These are phyloP conservation scores for Angophora floribunda DNA, from an alignment of 345 rosid species.

Conservation along the genomic window DNA sequence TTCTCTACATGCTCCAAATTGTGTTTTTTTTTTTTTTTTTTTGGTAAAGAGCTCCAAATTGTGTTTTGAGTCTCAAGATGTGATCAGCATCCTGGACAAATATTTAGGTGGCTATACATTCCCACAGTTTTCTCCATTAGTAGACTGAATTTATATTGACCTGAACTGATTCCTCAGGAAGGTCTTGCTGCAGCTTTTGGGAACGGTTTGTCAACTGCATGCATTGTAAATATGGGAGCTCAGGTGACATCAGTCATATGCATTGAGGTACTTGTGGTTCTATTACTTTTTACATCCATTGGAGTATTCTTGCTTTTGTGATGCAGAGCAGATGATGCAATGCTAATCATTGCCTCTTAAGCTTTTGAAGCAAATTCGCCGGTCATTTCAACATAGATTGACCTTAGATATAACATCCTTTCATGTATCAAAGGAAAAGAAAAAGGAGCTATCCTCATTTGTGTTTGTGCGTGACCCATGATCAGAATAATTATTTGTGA, in stretches of 20 bases:
- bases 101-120: neutral
- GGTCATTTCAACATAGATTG: neutral
- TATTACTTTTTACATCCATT: neutral
- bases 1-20: neutral
- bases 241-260: slow-evolving; percentile 82
- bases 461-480: neutral
- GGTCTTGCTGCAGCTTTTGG: slow-evolving; percentile 93
- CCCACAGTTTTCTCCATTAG: neutral
- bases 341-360: neutral
- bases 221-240: slow-evolving; percentile 88
- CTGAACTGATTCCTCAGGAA: slow-evolving; percentile 35
- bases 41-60: neutral
- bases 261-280: slow-evolving; percentile 52
- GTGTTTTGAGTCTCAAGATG: neutral
- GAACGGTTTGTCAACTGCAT: slow-evolving; percentile 83
- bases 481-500: neutral
- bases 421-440: neutral
- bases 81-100: neutral
- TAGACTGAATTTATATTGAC: neutral
- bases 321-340: neutral
- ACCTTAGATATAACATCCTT: neutral
- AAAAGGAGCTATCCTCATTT: neutral
- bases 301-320: neutral
- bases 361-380: neutral
- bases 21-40: too few species aligned